Base-by-base conservation (phyloP, 805 yeast genomes). In the Zygoascus biomembranicola region DNA sequence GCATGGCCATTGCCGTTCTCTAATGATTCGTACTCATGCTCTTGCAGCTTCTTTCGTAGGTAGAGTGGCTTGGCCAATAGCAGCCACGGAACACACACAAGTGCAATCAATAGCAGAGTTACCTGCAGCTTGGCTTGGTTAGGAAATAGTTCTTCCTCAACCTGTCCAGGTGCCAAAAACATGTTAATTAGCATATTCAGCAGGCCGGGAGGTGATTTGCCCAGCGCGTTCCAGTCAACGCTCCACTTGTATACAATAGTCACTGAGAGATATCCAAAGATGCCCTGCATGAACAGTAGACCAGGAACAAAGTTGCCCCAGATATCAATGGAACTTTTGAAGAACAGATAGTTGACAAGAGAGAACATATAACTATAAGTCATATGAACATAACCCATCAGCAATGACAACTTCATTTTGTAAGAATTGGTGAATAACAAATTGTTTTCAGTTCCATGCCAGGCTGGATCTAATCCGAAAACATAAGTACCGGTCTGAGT, bases 401-500 rank as follows among this genome's bases (percentile, higher is more conserved):
- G 76, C 54, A 94, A 85, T 1, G 98, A 90, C 57, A 94, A 76
- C 70, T 94, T 94, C 99, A 94, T 94, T 76, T 94, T 94, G 74
- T 88, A 94, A 2, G 98, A 90, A 73, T 94, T 94, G 50, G 96
- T 80, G 72, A 94, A 94, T 55, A 95, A 71, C 63, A 94, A 76
- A 50, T 84, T 83, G 72, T 94, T 94, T 61, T 94, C 99, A 43
- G 98, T 79, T 16, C 97, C 97, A 69, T 94, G 99, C 99, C 99
- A 94, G 10, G 85, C 87, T 59, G 85, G 87, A 71, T 94, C 99
- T 51, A 94, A 71, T 51, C 99, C 99, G 66, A 94, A 73, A 5
- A 84, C 73, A 66, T 94, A 94, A 11, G 81, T 81, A 8, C 92
- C 88, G 13, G 75, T 75, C 61, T 78, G 76, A 39, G 75, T 75